Evolutionary conservation across 2,329 filamentous ascomycete species (phyloP).

Genomic region (Clonostachys byssicola): DNA sequence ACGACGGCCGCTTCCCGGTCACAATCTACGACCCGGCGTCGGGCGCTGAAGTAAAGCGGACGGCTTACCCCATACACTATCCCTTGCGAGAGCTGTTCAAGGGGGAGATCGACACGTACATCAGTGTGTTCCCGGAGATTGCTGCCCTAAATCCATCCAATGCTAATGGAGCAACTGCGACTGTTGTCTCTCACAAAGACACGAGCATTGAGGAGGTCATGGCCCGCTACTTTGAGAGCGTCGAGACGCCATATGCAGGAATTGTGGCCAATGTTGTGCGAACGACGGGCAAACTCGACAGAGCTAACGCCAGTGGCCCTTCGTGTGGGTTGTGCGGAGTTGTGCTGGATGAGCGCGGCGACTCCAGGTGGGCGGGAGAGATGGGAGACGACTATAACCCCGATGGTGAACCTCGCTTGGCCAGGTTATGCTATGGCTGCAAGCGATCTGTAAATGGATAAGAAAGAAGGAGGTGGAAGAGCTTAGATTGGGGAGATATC

Average conservation of each 20-base stretch:
- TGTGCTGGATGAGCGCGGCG: conserved; percentile 58
- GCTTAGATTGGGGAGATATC: background rate
- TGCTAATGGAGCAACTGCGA: conserved; percentile 11
- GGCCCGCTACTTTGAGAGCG: conserved; percentile 75
- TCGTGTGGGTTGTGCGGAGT: conserved; percentile 67
- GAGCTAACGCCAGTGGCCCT: conserved; percentile 23
- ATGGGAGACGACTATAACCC: conserved; percentile 37
- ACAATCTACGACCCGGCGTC: conserved; percentile 18
- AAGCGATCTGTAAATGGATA: conserved; percentile 57
- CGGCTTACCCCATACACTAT: conserved; percentile 56
- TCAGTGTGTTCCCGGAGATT: conserved; percentile 49
- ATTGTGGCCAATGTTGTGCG: conserved; percentile 95
- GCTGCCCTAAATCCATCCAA: conserved; percentile 38
- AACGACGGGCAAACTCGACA: conserved; percentile 77
- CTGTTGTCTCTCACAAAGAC: conserved; percentile 63
- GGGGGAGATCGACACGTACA: conserved; percentile 71
- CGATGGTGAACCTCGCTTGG: conserved; percentile 10
- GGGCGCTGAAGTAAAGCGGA: conserved; percentile 9
- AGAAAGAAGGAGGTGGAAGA: conserved; percentile 5
- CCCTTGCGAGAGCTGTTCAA: conserved; percentile 82
- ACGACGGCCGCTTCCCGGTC: conserved; percentile 59
- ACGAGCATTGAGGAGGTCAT: conserved; percentile 90
- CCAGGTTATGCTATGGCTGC: conserved; percentile 68
- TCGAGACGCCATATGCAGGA: conserved; percentile 81
- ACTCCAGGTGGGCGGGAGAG: conserved; percentile 60